Evolutionary conservation across 2,329 filamentous ascomycete genomes (phyloP), one percentile per base, ranked within the genome.

Genomic region (Neobulgaria alba): DNA sequence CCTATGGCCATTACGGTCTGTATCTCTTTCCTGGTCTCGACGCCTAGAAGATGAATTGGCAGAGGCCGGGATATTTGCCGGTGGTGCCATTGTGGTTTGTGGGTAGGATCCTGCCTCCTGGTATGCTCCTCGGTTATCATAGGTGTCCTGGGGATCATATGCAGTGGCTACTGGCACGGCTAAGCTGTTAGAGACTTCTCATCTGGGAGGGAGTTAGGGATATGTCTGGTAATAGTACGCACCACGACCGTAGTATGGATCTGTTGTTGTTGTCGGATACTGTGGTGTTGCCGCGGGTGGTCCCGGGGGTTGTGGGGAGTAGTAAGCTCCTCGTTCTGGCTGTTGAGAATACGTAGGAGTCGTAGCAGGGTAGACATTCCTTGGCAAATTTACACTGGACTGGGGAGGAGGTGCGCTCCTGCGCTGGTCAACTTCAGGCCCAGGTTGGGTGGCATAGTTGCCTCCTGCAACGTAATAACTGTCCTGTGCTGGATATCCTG

Each of bases 231-330:
- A 41, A 51, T 45, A 48, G 64, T 72, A 79, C 71, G 69, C 69
- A 74, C 75, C 73, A 68, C 75, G 75, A 64, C 72, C 72, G 52
- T 72, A 75, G 49, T 70, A 69, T 33, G 72, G 63, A 58, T 77
- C 73, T 57, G 64, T 58, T 45, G 71, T 65, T 54, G 71, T 71
- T 17, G 51, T 41, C 4, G 50, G 19, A 50, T 54, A 55, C 50
- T 64, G 63, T 33, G 63, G 56, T 38, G 59, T 53, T 46, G 65
- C 65, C 26, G 63, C 56, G 23, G 23, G 23, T 12, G 12, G 7
- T 12, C 7, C 7, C 45, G 54, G 54, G 37, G 56, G 50, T 52
- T 56, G 34, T 30, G 44, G 38, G 38, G 45, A 30, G 23, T 50
- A 50, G 39, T 51, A 50, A 43, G 29, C 34, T 30, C 38, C 47